These are phyloP conservation scores for Cajanus cajan DNA, from an alignment of 306 rosid species.

Conservation along the genomic window DNA sequence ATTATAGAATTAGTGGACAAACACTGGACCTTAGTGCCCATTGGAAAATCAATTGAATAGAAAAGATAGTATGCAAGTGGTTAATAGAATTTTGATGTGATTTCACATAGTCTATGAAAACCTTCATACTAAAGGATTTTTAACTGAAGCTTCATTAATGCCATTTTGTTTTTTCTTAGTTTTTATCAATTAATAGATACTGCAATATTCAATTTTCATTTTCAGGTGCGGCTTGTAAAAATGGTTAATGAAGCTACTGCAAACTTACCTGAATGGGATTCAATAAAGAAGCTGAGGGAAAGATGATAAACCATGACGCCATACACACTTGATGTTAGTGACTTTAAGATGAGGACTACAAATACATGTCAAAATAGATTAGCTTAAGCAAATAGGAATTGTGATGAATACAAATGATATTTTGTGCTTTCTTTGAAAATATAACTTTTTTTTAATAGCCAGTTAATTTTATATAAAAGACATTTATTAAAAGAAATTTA, in stretches of 20 bases:
- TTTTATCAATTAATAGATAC: constrained; percentile 19
- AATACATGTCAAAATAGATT: constrained; percentile 33
- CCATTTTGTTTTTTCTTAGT: not conserved
- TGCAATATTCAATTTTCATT: constrained; percentile 7
- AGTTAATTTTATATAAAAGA: constrained; percentile 35
- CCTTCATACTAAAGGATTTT: not conserved
- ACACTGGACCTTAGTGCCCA: no score
- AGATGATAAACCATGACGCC: not conserved
- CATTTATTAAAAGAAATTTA: constrained; percentile 22
- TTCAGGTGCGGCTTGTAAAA: constrained; percentile 75
- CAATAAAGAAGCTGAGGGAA: constrained; percentile 39
- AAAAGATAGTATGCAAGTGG: not conserved
- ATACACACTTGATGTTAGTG: not conserved
- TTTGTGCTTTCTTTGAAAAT: constrained; percentile 19
- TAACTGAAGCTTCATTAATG: not conserved
- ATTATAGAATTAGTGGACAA: no score
- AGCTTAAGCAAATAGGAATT: constrained; percentile 24
- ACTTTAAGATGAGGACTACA: constrained; percentile 17
- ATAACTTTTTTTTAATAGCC: not conserved
- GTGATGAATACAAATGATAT: constrained; percentile 35
- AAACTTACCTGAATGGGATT: constrained; percentile 67
- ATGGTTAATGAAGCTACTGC: constrained; percentile 84
- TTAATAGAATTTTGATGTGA: not conserved
- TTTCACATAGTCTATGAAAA: not conserved
- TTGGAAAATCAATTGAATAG: not conserved